Percentiles rank a stretch among this genome's conserved stretches.
These are phyloP conservation scores for Ophiostoma triangulosporum DNA, from an alignment of 2,329 filamentous ascomycete genomes.

Conservation along the genomic window DNA sequence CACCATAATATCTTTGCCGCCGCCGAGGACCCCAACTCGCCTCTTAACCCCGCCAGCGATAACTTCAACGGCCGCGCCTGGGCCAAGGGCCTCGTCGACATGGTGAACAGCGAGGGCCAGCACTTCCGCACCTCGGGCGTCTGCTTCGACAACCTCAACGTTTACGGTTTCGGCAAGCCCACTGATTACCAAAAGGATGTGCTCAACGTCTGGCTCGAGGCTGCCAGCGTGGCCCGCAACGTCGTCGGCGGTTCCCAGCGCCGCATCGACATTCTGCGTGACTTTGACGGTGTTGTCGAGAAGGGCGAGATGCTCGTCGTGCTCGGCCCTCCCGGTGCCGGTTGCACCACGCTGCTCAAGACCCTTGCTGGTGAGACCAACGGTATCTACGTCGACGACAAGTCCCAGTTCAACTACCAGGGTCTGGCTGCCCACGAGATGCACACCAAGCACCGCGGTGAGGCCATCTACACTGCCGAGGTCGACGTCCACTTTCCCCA, in stretches of 20 bases:
- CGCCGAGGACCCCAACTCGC: constrained; percentile 26
- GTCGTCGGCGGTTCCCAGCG: constrained; percentile 38
- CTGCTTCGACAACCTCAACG: constrained; percentile 52
- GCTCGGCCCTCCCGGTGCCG: constrained; percentile 56
- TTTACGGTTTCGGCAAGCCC: constrained; percentile 51
- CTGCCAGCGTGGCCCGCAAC: constrained; percentile 29
- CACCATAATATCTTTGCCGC: constrained; percentile 35
- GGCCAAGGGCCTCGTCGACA: constrained; percentile 44
- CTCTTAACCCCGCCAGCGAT: constrained; percentile 32
- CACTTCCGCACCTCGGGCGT: constrained; percentile 49
- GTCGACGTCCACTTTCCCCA: constrained; percentile 71
- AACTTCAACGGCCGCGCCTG: constrained; percentile 42
- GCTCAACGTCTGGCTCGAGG: constrained; percentile 44
- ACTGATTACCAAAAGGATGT: constrained; percentile 62
- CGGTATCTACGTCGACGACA: constrained; percentile 58
- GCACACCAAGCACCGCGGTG: constrained; percentile 64
- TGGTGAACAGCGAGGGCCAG: constrained; percentile 37
- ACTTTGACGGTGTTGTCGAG: constrained; percentile 54
- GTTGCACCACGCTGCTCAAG: constrained; percentile 76
- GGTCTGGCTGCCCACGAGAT: constrained; percentile 60
- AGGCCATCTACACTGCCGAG: constrained; percentile 78
- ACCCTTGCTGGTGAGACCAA: constrained; percentile 73
- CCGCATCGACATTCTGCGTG: constrained; percentile 53
- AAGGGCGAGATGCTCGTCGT: constrained; percentile 66
- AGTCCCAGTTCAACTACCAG: constrained; percentile 71